Evolutionary conservation across 1,139 yeast species (phyloP).

Genomic region (Pichia sp.): DNA sequence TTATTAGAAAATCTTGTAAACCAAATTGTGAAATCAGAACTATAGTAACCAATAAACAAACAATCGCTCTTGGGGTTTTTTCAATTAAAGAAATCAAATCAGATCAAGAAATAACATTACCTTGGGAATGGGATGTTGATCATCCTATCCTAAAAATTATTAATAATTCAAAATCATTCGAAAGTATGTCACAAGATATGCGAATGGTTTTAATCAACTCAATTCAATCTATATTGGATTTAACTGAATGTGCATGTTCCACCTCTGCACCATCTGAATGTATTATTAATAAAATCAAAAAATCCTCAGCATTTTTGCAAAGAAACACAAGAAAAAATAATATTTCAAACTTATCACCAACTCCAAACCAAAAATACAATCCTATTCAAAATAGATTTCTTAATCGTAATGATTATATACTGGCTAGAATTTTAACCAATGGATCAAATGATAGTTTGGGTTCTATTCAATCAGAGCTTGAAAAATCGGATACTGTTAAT

Average conservation of each 20-base stretch:
- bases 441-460: not conserved
- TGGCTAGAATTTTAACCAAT: not conserved
- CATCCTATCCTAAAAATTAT: constrained; percentile 68
- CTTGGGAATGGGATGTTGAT: constrained; percentile 82
- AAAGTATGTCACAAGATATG: constrained; percentile 43
- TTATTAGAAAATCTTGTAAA: constrained; percentile 68
- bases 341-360: constrained; percentile 24
- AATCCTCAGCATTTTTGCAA: constrained; percentile 51
- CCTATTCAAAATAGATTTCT: constrained; percentile 24
- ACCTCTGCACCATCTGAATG: constrained; percentile 45
- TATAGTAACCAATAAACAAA: constrained; percentile 38
- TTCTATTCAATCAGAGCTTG: not conserved
- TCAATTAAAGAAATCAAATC: constrained; percentile 51
- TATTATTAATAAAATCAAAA: constrained; percentile 54
- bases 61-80: constrained; percentile 51
- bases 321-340: constrained; percentile 48
- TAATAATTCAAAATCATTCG: constrained; percentile 37
- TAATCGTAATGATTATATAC: constrained; percentile 21
- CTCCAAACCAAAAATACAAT: constrained; percentile 27
- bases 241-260: constrained; percentile 66
- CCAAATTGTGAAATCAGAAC: constrained; percentile 69
- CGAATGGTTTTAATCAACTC: constrained; percentile 53
- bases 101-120: constrained; percentile 65
- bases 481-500: not conserved
- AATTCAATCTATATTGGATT: constrained; percentile 53